phyloP scores from a whole-genome alignment of 805 yeast genomes.

The Wilhelminamyces savonicus region DNA sequence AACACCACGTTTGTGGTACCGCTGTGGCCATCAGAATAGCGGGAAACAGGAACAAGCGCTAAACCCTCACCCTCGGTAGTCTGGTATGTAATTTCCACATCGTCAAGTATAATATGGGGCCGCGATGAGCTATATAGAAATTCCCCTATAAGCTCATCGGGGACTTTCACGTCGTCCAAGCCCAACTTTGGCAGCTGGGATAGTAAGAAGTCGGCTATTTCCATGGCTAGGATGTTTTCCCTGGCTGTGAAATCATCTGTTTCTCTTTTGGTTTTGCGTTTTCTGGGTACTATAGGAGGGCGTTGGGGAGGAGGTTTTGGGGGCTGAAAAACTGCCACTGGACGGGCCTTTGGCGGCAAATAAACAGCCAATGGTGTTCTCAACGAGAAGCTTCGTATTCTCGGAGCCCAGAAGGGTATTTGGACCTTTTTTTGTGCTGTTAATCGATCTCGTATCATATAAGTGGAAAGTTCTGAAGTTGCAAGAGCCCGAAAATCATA shows the following conservation, averaged over 20 bases:
- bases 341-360: too few relatives aligned
- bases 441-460: too few relatives aligned
- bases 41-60: slow-evolving; percentile 20
- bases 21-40: slow-evolving; percentile 11
- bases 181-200: slow-evolving; percentile 1
- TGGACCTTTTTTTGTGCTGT: too few relatives aligned
- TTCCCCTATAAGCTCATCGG: slow-evolving; percentile 14
- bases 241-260: slow-evolving; percentile 22
- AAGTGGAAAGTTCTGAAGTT: too few relatives aligned
- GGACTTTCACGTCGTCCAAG: slow-evolving; percentile 12
- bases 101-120: slow-evolving; percentile 7
- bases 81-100: slow-evolving; percentile 19
- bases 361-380: too few relatives aligned
- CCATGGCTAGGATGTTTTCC: slow-evolving; percentile 17
- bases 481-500: too few relatives aligned
- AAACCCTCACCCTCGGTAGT: slow-evolving; percentile 33
- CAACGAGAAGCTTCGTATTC: too few relatives aligned
- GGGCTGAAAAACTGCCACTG: too few relatives aligned
- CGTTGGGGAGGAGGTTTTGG: neutral
- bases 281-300: neutral
- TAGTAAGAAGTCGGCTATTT: slow-evolving; percentile 16
- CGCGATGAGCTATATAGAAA: slow-evolving; percentile 18
- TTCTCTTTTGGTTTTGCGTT: slow-evolving; percentile 22
- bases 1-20: slow-evolving; percentile 14
- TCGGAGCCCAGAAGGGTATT: too few relatives aligned